Evolutionary conservation across 345 rosid species (phyloP), one percentile per base, ranked within the genome.

Genomic region (Barbarea vulgaris): DNA sequence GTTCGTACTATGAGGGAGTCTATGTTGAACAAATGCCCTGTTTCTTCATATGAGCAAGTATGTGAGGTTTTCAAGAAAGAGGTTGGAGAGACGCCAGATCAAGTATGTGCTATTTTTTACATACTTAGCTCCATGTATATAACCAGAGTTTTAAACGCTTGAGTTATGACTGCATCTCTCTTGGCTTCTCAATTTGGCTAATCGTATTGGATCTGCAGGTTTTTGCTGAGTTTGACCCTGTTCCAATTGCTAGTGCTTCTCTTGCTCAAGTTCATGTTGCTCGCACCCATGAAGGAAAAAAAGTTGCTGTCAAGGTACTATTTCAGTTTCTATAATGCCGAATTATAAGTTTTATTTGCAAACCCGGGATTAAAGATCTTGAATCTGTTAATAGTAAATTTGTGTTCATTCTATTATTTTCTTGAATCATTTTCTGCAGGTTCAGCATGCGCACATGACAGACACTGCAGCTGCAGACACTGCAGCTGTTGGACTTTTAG

Each of bases 241-340:
- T 84, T 80, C 98, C 98, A 0, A 85, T 95, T 61, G 99, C 98
- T 47, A 95, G 98, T 80, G 98, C 99, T 81, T 92, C 99, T 66
- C 93, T 95, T 63, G 99, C 99, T 59, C 98, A 95, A 90, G 98
- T 95, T 82, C 99, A 95, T 88, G 88, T 90, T 83, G 98, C 99
- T 75, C 81, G 73, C 19, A 89, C 86, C 1, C 83, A 34, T 62
- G 87, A 85, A 69, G 97, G 97, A 48, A 80, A 78, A 80, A 95
- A 90, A 83, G 91, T 95, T 65, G 96, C 97, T 52, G 97, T 92
- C 74, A 95, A 92, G 99, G 99, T 95, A 72, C 44, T 64, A 37
- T 24, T 64, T 71, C n/a, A 60, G 64, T 44, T 70, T 61, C 67
- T 64, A 56, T 11, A 55, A 36, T 66, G 66, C 28, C 5, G 37